Evolutionary conservation across 2,329 filamentous ascomycete genomes (phyloP), one percentile per base, ranked within the genome.

Genomic region (Tolypocladium endophyticum): DNA sequence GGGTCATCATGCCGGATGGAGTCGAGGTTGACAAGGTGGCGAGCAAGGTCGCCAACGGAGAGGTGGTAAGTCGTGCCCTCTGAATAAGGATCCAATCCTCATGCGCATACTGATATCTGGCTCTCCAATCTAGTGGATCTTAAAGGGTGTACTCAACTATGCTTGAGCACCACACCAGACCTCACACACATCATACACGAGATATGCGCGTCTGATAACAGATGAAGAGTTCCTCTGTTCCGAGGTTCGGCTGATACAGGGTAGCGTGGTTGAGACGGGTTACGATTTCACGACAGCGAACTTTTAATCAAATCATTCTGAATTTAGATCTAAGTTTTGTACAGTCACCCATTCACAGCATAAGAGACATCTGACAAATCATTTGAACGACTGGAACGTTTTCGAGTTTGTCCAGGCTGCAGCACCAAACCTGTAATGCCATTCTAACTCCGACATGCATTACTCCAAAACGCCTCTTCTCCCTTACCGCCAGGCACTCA

Each of bases 1-100:
- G 85, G 70, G 85, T 92, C 70, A 72, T 94, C 35, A 87, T 92
- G 78, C 94, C 93, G 0, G 88, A 88, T 7, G 81, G 85, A 64
- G 84, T 97, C 52, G 86, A 92, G 71, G 88, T 97, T 18, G 83
- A 86, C 50, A 85, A 79, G 60, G 79, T 96, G 57, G 87, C 87
- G 2, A 87, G 87, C 65, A 82, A 85, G 61, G 92, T 95, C 23
- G 82, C 85, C 4, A 99, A 97, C 71, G 94, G 94, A 4, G 89
- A 97, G 74, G 81, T 97, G 65, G 80, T 81, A 70, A 69, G 80
- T 75, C 8, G 7, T 30, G 35, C 53, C 5, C 18, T 8, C 57
- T 28, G 30, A 25, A 30, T 18, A 4, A 41, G 7, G 20, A 23
- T 20, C 1, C 4, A 33, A 14, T 8, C 3, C 52, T n/a, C 30